These are phyloP conservation scores for Trapa incisa DNA, from an alignment of 345 rosid species.

Conservation along the genomic window DNA sequence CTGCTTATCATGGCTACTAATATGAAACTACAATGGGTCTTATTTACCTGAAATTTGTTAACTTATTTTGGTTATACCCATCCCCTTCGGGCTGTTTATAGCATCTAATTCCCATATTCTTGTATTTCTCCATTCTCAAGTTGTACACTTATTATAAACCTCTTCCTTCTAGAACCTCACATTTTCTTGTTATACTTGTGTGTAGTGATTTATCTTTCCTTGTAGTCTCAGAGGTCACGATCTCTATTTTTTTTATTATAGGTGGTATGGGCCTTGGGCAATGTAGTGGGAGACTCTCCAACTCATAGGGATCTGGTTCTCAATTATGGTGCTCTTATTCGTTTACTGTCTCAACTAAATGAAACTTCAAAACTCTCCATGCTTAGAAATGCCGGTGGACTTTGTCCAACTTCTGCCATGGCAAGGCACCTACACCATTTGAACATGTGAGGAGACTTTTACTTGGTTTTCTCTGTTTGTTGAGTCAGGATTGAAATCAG, in stretches of 20 bases:
- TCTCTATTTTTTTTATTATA: slow-evolving; percentile 4
- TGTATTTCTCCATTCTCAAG: neutral
- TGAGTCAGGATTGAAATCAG: neutral
- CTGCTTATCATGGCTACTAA: neutral
- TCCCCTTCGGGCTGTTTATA: neutral
- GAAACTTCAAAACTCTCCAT: slow-evolving; percentile 39
- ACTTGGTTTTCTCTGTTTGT: neutral
- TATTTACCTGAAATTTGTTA: neutral
- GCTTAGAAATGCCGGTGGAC: slow-evolving; percentile 51
- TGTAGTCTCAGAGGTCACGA: neutral
- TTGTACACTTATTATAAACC: neutral
- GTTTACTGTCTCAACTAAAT: slow-evolving; percentile 39
- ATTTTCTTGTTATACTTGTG: neutral
- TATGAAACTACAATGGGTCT: neutral
- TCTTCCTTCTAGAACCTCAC: neutral
- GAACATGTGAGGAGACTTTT: slow-evolving; percentile 23
- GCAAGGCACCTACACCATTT: slow-evolving; percentile 50
- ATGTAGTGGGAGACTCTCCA: slow-evolving; percentile 52
- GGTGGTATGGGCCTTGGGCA: slow-evolving; percentile 67
- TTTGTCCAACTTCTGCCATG: slow-evolving; percentile 47
- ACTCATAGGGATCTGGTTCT: slow-evolving; percentile 51
- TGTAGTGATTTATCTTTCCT: neutral
- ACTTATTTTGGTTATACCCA: neutral
- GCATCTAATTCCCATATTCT: neutral
- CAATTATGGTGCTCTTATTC: slow-evolving; percentile 32